Evolutionary conservation across 2,329 filamentous ascomycete species (phyloP).

Genomic region (Colletotrichum lupini): DNA sequence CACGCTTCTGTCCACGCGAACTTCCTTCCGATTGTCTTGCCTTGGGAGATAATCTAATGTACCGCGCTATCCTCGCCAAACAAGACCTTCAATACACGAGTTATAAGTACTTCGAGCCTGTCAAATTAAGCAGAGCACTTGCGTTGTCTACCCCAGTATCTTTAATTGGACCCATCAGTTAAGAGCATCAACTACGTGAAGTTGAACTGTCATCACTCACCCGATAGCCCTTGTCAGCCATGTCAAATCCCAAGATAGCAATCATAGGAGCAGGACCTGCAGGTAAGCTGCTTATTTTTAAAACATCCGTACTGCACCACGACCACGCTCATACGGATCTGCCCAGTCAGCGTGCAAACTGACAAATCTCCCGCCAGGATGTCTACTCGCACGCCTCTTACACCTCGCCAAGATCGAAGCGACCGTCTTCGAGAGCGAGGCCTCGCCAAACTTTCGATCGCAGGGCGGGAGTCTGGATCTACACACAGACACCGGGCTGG

Average conservation of each 20-base stretch:
- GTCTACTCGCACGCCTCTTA: constrained; percentile 64
- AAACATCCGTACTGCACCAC: neutral
- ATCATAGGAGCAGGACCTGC: constrained; percentile 61
- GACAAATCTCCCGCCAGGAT: constrained; percentile 42
- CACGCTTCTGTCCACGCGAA: neutral
- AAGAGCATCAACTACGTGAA: too few relatives aligned
- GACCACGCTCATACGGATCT: neutral
- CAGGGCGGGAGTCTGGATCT: constrained; percentile 67
- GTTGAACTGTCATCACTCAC: neutral
- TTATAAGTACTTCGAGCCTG: neutral
- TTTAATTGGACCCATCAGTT: too few relatives aligned
- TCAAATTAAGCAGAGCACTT: neutral
- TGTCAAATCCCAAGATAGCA: constrained; percentile 47
- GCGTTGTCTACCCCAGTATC: neutral
- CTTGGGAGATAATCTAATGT: too few relatives aligned
- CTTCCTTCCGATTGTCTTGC: neutral
- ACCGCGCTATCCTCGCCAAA: neutral
- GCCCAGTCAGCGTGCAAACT: neutral
- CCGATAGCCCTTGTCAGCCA: neutral
- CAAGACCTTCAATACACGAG: neutral
- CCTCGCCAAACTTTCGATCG: constrained; percentile 53
- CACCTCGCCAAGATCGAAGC: constrained; percentile 56
- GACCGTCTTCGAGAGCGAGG: constrained; percentile 62
- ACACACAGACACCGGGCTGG: constrained; percentile 61
- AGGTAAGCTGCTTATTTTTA: constrained; percentile 36